Evolutionary conservation across 2,329 filamentous ascomycete species (phyloP), one percentile per base, ranked within the genome.

Genomic region (Trichophyton equinum): DNA sequence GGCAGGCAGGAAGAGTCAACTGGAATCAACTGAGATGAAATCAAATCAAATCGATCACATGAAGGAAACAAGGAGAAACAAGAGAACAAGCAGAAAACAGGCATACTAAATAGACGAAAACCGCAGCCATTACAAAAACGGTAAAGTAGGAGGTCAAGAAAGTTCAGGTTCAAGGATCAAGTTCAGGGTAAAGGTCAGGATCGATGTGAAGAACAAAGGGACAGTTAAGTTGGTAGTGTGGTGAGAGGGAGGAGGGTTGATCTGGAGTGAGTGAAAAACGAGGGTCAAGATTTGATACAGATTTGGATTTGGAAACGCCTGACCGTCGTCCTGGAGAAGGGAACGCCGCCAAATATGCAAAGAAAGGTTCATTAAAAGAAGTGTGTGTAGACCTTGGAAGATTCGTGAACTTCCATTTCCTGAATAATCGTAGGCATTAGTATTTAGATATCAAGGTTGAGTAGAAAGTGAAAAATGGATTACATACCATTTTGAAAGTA

Each of bases 341-440:
- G 47, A 64, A 64, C 63, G 63, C 61, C 63, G 57, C 59, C 61
- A 56, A 42, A 57, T 11, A 63, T 64, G 63, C 63, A 61, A 30
- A 58, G 56, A 46, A 57, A 55, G 33, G 56, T 47, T 65, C 61
- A 62, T 92, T 84, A 99, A 81, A 99, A 97, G 83, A 99, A 99
- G 82, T 99, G 94, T 69, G 94, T 99, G 81, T 99, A 96, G 71
- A 96, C 91, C 79, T 97, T 99, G 67, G 94, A 97, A 73, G 87
- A 89, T 77, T 97, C 94, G 75, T 99, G 94, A 70, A 99, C 94
- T 80, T 97, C 94, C 94, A 99, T 99, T 79, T 99, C 94, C 94
- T 97, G 64, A 44, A 57, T 49, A 62, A 58, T 25, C 22, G 27
- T 59, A 25, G 18, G 64, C 70, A 59, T 61, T 60, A 64, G 61